Evolutionary conservation across 257 asterid genomes (phyloP).

Genomic region (Solanum sejunctum): DNA sequence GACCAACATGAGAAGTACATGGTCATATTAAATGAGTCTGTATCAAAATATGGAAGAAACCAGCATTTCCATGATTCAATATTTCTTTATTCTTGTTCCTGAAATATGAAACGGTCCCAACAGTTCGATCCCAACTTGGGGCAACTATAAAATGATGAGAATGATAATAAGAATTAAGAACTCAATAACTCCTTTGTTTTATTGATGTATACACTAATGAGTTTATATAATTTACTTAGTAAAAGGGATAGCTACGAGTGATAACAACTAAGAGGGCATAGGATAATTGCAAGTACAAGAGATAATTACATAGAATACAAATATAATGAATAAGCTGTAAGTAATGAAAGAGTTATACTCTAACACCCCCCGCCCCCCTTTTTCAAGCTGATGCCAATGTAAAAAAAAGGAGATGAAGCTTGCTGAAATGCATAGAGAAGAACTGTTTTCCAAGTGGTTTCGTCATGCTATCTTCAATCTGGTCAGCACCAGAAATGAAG

Average conservation of each 20-base stretch:
- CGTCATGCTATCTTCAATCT: neutral
- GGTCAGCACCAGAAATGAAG: neutral
- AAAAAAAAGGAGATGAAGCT: neutral
- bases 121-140: neutral
- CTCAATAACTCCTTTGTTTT: neutral
- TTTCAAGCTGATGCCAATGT: neutral
- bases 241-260: neutral
- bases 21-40: too few relatives aligned
- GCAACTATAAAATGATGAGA: neutral
- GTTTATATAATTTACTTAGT: neutral
- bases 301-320: neutral
- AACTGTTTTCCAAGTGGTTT: neutral
- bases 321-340: neutral
- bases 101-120: neutral
- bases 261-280: neutral
- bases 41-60: too few relatives aligned
- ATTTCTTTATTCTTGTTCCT: too few relatives aligned
- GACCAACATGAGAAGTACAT: too few relatives aligned
- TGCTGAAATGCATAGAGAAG: neutral
- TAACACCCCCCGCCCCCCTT: neutral
- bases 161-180: neutral
- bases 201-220: neutral
- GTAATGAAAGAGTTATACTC: neutral
- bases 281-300: neutral
- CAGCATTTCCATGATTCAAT: too few relatives aligned